Conservation (phyloP, 441 rosid genomes). For the Jatropha podagrica region DNA sequence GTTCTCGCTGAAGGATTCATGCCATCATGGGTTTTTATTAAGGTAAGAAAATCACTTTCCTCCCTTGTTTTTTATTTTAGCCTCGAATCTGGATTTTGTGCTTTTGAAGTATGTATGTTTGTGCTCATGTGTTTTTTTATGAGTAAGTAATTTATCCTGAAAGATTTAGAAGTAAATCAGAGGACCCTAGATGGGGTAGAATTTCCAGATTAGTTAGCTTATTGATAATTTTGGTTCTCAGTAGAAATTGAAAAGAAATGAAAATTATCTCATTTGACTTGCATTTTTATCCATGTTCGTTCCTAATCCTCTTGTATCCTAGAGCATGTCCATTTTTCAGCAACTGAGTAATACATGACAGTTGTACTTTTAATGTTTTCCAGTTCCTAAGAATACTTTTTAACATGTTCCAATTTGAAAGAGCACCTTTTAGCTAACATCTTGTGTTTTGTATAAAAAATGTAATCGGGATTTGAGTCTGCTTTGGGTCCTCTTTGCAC, state of each 20-base stretch:
- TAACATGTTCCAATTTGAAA: neutral
- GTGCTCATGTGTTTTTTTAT: neutral
- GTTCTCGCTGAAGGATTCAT: conserved; percentile 89
- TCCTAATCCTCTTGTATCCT: neutral
- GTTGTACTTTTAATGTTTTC: neutral
- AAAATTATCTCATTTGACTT: neutral
- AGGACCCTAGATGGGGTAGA: neutral
- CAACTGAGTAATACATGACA: neutral
- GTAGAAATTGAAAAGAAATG: neutral
- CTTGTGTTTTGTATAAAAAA: neutral
- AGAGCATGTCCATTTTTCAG: neutral
- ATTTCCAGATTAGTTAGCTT: neutral
- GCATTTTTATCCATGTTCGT: neutral
- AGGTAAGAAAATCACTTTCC: conserved; percentile 41
- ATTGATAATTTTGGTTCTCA: neutral
- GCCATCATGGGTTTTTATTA: conserved; percentile 94
- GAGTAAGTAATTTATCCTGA: neutral
- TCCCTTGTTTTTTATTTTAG: neutral
- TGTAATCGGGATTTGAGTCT: neutral
- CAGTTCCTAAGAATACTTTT: neutral
- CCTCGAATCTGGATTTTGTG: neutral
- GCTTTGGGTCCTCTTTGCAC: neutral
- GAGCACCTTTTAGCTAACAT: neutral
- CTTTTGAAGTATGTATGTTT: neutral
- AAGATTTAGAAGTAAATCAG: neutral